These are phyloP conservation scores for Hymenoscyphus albidus DNA, from an alignment of 2,329 filamentous ascomycete genomes.

Conservation along the genomic window DNA sequence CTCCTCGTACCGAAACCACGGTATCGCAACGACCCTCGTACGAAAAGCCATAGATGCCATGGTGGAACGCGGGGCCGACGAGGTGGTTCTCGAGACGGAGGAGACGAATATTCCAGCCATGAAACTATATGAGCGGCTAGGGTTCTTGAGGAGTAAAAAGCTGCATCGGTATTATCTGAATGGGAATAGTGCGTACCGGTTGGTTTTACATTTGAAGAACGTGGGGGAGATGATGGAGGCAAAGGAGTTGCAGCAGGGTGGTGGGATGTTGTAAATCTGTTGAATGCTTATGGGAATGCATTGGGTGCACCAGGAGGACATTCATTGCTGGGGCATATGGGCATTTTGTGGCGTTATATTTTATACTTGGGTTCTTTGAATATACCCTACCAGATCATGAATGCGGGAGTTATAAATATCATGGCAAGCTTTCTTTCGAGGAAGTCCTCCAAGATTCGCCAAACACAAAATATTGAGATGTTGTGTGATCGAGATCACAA, in stretches of 20 bases:
- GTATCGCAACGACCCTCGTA: constrained; percentile 87
- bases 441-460: neutral
- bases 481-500: neutral
- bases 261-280: neutral
- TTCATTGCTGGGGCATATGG: constrained; percentile 1
- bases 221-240: constrained; percentile 30
- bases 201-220: constrained; percentile 59
- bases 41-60: constrained; percentile 87
- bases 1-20: constrained; percentile 72
- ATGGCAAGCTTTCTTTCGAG: neutral
- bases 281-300: neutral
- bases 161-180: constrained; percentile 95
- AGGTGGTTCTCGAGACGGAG: constrained; percentile 94
- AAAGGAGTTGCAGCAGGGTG: constrained; percentile 7
- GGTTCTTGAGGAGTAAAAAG: constrained; percentile 88
- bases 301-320: neutral
- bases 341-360: constrained; percentile 1
- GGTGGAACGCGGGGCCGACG: constrained; percentile 78
- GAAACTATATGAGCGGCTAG: constrained; percentile 86
- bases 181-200: constrained; percentile 86
- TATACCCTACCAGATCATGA: constrained; percentile 3
- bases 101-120: constrained; percentile 87
- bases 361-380: neutral
- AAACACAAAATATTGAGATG: neutral
- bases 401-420: neutral